These are phyloP conservation scores for Halocafeteria seosinensis DNA, from an alignment of 108 stramenopile species.

Conservation along the genomic window DNA sequence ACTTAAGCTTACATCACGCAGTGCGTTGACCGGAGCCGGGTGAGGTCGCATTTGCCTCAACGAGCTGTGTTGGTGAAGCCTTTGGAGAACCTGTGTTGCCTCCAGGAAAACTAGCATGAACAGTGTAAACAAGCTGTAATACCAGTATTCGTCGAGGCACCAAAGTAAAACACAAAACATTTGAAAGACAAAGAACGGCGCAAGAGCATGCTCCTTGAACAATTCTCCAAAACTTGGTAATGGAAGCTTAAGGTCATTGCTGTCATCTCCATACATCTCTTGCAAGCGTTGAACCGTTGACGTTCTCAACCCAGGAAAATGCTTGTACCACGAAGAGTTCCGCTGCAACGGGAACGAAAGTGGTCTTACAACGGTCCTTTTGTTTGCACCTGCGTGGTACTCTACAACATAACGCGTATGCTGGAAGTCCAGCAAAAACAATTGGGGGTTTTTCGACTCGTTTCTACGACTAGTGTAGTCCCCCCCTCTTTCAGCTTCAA, in stretches of 20 bases:
- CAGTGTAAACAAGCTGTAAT: conserved; percentile 61
- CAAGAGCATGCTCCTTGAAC: conserved; percentile 62
- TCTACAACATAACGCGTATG: too few relatives aligned
- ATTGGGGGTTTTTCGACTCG: too few relatives aligned
- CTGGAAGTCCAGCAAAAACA: too few relatives aligned
- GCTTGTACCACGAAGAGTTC: too few relatives aligned
- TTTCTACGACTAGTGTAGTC: too few relatives aligned
- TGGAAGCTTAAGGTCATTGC: conserved; percentile 61
- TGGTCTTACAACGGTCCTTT: too few relatives aligned
- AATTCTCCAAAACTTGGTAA: conserved; percentile 63
- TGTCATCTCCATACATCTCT: conserved; percentile 37
- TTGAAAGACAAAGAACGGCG: conserved; percentile 93
- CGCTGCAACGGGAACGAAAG: too few relatives aligned
- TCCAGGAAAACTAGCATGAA: conserved; percentile 8
- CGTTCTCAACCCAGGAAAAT: too few relatives aligned
- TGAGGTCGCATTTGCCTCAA: conserved; percentile 5
- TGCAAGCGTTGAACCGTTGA: too few relatives aligned
- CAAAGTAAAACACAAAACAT: conserved; percentile 83
- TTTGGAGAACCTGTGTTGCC: background rate
- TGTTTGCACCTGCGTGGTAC: too few relatives aligned
- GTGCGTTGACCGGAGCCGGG: background rate
- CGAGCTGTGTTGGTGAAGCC: conserved; percentile 5
- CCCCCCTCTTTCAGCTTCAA: too few relatives aligned
- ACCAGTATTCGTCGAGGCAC: conserved; percentile 95
- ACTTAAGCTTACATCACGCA: conserved; percentile 2